A percentile compares a stretch with the other conserved stretches of the same genome.
phyloP scores from a whole-genome alignment of 1,139 yeast genomes.

The Taphrina deformans region DNA sequence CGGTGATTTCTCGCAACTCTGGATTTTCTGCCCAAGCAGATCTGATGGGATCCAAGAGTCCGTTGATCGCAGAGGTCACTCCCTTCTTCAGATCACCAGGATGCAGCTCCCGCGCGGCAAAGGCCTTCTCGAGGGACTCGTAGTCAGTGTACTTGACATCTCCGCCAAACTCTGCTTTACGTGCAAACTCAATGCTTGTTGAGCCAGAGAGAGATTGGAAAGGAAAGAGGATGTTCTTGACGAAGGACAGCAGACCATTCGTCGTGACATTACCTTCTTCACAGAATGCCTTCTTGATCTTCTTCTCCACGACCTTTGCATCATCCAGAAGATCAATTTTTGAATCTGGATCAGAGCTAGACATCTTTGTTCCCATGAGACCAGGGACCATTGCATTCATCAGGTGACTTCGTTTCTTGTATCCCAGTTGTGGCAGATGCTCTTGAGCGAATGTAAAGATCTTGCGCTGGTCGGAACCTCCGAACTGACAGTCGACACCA shows the following conservation, averaged over 20 bases:
- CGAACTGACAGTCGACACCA: slow-evolving; percentile 90
- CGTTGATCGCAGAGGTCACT: slow-evolving; percentile 79
- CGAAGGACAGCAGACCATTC: slow-evolving; percentile 84
- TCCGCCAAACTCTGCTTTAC: slow-evolving; percentile 98
- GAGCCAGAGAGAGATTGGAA: slow-evolving; percentile 71
- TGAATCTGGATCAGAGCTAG: slow-evolving; percentile 97
- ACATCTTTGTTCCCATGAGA: slow-evolving; percentile 93
- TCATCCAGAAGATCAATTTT: slow-evolving; percentile 91
- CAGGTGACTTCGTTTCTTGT: slow-evolving; percentile 95
- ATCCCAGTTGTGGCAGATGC: slow-evolving; percentile 78
- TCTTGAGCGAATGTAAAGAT: slow-evolving; percentile 97
- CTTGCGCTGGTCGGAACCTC: slow-evolving; percentile 98
- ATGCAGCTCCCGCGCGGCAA: slow-evolving; percentile 66
- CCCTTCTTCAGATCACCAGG: slow-evolving; percentile 95
- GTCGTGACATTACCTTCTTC: slow-evolving; percentile 92
- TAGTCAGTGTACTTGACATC: slow-evolving; percentile 69
- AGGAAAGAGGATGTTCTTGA: slow-evolving; percentile 82
- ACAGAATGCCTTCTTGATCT: slow-evolving; percentile 88
- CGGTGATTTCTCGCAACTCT: slow-evolving; percentile 74
- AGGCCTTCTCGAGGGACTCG: slow-evolving; percentile 72
- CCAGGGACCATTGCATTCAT: slow-evolving; percentile 99
- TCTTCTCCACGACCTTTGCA: slow-evolving; percentile 83
- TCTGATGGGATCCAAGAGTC: slow-evolving; percentile 78
- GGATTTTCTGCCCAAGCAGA: slow-evolving; percentile 60
- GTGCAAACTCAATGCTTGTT: slow-evolving; percentile 54